Evolutionary conservation across 2,329 filamentous ascomycete genomes (phyloP), one percentile per base, ranked within the genome.

Genomic region (Aspergillus eucalypticola): DNA sequence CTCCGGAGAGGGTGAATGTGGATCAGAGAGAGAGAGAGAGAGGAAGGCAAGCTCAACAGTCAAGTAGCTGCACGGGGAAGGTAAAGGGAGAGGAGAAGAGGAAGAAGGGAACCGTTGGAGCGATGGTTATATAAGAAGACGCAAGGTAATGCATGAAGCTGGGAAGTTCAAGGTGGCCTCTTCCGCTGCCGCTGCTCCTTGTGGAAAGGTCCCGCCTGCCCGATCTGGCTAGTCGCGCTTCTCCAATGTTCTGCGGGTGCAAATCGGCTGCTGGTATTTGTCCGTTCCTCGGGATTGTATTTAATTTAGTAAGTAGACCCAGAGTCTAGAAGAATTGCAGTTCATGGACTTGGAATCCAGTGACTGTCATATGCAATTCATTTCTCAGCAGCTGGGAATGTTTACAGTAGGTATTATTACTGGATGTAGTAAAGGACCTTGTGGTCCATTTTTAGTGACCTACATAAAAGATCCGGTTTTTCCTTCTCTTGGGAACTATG

Each of bases 91-190:
- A 56, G 58, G 57, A 62, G 60, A 63, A 58, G 63, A 58, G 60
- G 51, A 65, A 56, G 55, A 55, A 56, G 66, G 59, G 60, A 66
- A 63, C 66, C 63, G 64, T 62, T 62, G 57, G 62, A 63, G 58
- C 50, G 60, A 64, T 62, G 67, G 67, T 68, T 71, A 71, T 74
- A 75, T 73, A 71, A 66, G 68, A 64, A 65, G 60, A 52, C 46
- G 46, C 46, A 50, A 50, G 48, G 56, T 38, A 44, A 54, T 49
- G 56, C 54, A 60, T 68, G 67, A 69, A 67, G 64, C 63, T 65
- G 64, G 64, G 68, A 74, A 74, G 69, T 69, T 75, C 73, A 75
- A 78, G 76, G 76, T 78, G 76, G 76, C 76, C 76, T 78, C 76
- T 78, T 78, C 69, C 61, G 63, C 64, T 59, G 64, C 64, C 61